phyloP scores from a whole-genome alignment of 164 flowering plant genomes.

The Buxus sempervirens region DNA sequence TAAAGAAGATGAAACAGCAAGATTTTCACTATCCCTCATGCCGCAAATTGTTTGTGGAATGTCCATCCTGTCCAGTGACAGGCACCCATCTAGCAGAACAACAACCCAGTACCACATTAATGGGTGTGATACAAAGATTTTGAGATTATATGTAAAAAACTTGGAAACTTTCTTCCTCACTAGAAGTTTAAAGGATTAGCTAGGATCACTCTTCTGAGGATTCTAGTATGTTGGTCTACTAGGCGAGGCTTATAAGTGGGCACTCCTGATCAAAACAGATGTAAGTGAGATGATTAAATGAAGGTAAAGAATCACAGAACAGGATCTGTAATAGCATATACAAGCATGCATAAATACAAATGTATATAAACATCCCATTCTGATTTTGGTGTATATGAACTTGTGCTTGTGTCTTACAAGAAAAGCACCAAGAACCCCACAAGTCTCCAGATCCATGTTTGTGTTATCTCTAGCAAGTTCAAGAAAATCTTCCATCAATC shows the following conservation, averaged over 20 bases:
- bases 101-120: neutral
- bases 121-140: too few species aligned
- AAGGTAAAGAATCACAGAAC: too few species aligned
- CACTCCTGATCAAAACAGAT: neutral
- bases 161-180: too few species aligned
- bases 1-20: neutral
- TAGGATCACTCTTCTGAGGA: too few species aligned
- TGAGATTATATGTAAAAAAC: too few species aligned
- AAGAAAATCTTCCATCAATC: slow-evolving; percentile 72
- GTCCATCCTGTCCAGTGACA: neutral
- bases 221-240: too few species aligned
- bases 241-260: neutral
- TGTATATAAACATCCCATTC: too few species aligned
- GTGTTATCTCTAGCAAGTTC: slow-evolving; percentile 78
- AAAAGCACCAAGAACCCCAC: slow-evolving; percentile 79
- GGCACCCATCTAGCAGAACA: neutral
- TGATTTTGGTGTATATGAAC: neutral
- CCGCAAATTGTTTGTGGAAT: neutral
- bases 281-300: neutral
- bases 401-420: slow-evolving; percentile 47
- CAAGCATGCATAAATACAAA: too few species aligned
- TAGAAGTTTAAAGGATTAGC: too few species aligned
- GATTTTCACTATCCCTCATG: too few species aligned
- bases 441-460: slow-evolving; percentile 71
- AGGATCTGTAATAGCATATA: too few species aligned